Conservation (phyloP, 345 rosid genomes). For the Raphanus sativus region DNA sequence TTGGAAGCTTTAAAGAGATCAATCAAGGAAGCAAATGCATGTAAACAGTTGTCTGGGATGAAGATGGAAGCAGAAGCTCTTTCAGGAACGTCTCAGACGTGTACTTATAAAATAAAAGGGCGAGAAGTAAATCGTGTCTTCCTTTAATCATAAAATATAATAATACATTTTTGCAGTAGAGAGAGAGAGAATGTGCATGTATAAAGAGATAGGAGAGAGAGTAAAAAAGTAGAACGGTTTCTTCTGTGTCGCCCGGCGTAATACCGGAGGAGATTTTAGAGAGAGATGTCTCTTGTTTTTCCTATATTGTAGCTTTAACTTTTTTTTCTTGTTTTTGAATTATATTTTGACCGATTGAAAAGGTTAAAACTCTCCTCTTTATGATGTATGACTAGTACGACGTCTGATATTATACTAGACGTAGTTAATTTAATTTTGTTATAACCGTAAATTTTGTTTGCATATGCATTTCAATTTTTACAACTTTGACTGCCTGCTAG, state of each 20-base stretch:
- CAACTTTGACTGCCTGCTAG: conserved; percentile 3
- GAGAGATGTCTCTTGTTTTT: background rate
- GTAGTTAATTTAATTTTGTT: conserved; percentile 6
- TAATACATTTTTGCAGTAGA: conserved; percentile 17
- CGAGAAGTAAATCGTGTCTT: background rate
- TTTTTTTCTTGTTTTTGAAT: background rate
- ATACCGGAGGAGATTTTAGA: conserved; percentile 43
- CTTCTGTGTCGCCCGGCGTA: conserved; percentile 62
- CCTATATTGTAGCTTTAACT: conserved; percentile 9
- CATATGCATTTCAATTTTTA: background rate
- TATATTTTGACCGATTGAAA: background rate
- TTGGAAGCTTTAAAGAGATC: background rate
- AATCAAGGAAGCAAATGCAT: conserved; percentile 35
- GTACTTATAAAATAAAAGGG: conserved; percentile 37
- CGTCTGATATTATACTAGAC: background rate
- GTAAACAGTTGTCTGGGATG: conserved; percentile 27
- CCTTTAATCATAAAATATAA: background rate
- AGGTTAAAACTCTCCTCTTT: background rate
- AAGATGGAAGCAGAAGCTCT: conserved; percentile 32
- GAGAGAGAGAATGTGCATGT: conserved; percentile 32
- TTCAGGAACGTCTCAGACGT: conserved; percentile 25
- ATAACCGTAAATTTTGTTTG: background rate
- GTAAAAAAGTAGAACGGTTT: conserved; percentile 43
- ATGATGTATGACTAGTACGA: background rate
- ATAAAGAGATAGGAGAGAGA: conserved; percentile 27